Base-by-base conservation (phyloP, 106 monocot species). In the Allium sativum region DNA sequence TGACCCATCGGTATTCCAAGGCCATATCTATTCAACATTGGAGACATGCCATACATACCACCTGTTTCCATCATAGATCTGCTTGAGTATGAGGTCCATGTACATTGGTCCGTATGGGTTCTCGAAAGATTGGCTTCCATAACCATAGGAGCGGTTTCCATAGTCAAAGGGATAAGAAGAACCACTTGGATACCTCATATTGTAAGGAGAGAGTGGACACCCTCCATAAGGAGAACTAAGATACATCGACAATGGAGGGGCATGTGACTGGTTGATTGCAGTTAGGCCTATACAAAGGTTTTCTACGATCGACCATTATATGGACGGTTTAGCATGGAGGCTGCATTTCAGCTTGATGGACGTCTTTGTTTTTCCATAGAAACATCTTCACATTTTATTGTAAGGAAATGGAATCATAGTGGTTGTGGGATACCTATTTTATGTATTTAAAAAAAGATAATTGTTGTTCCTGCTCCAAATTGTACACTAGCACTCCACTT, bases 41-140 rank as follows among this genome's bases (percentile, higher is more conserved):
- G 85, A 61, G 93, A 77, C 82, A 88, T 76, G 16, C 89, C 89
- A 78, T 93, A 93, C 82, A 93, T 85, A 43, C 93, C 93, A 69
- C 93, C 93, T 68, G 87, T 19, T 61, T 83, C 92, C 52, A 77
- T 55, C 77, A 82, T 75, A 21, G 79, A 85, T 45, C 74, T 82
- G 54, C 74, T 22, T 15, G 86, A 74, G 64, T 86, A 90, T 19
- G 72, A 61, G 83, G 72, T 18, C 71, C 85, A 70, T 79, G 61
- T 62, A 84, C 19, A 80, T 15, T 16, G 79, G 67, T 22, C 90
- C 85, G 68, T 90, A 90, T 59, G 90, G 85, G 59, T 85, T 89
- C 42, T 84, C 88, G 68, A 89, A 43, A 60, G 88, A 75, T n/a
- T 81, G 64, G 47, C 47, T 62, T 19, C 62, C 62, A 48, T 62